Base-by-base conservation (phyloP, 2,329 filamentous ascomycete species). In the Alternaria sp. region DNA sequence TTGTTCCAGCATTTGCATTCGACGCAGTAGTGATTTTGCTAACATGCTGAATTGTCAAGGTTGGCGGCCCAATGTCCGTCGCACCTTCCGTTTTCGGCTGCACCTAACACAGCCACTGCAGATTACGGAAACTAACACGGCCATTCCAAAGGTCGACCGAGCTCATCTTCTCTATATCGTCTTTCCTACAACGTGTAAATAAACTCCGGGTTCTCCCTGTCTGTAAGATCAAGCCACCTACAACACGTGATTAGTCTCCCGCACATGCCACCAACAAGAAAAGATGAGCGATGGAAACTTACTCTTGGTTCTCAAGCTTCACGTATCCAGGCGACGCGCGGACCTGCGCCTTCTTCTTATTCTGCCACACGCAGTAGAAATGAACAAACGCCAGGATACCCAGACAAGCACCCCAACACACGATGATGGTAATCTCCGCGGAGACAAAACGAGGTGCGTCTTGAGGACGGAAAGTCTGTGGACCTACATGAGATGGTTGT, bases 301-400 rank as follows among this genome's bases (percentile, higher is more conserved):
- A 90, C 80, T 90, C 88, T 73, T 90, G 87, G 61, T 90, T 89
- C 72, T 87, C 85, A 53, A 90, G 61, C 73, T 83, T 87, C 24
- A 80, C 79, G 71, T 90, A 90, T 2, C 80, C 83, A 0, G 85
- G 83, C 50, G 79, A 76, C 1, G 81, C 81, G 40, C 85, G 75
- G 14, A 85, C 68, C 7, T 69, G 68, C 0, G 80, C 84, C 77
- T 90, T 90, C 74, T 83, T 82, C 61, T 72, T 76, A 64, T 91
- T 91, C 77, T 88, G 81, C 21, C 73, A 72, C 10, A 78, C 77
- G 70, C 84, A 90, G 80, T 85, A 90, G 70, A 80, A 82, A 74
- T 85, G 87, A 54, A 90, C 87, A 66, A 89, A 89, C 0, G 81
- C 61, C 56, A 90, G 68, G 56, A 86, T 82, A 2, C 84, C 54